Percentiles rank a stretch among this genome's conserved stretches.
Conservation (phyloP, 2,329 filamentous ascomycete genomes). For the Alternaria sp. region DNA sequence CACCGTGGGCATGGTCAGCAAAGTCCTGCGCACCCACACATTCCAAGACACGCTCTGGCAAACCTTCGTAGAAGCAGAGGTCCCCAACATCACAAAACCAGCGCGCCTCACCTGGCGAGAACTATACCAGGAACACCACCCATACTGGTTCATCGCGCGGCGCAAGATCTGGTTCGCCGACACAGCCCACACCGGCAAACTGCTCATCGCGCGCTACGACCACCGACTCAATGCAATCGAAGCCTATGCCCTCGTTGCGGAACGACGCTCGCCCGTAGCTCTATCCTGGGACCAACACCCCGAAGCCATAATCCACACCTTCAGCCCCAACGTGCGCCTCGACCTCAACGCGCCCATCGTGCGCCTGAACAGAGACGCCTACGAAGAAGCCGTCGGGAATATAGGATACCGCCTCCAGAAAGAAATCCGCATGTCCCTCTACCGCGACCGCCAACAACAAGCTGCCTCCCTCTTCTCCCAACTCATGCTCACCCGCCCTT, state of each 20-base stretch:
- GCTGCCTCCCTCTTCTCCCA: conserved; percentile 63
- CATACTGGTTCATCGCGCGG: conserved; percentile 82
- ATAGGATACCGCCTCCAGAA: conserved; percentile 52
- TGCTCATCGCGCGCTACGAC: conserved; percentile 81
- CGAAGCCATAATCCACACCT: conserved; percentile 73
- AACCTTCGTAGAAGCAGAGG: conserved; percentile 69
- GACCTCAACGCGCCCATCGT: conserved; percentile 76
- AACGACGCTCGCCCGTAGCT: conserved; percentile 61
- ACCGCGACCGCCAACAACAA: conserved; percentile 20
- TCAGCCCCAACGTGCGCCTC: conserved; percentile 72
- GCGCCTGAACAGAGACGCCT: conserved; percentile 46
- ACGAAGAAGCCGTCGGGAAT: conserved; percentile 27
- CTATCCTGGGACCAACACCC: conserved; percentile 70
- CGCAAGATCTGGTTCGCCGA: conserved; percentile 89
- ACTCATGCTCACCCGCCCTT: conserved; percentile 68
- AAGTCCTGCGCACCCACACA: conserved; percentile 63
- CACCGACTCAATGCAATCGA: conserved; percentile 76
- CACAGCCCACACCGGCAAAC: conserved; percentile 71
- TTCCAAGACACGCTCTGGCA: conserved; percentile 76
- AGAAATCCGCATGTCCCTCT: conserved; percentile 59
- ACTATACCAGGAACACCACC: conserved; percentile 76
- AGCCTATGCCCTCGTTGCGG: conserved; percentile 76
- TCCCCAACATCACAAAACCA: conserved; percentile 56
- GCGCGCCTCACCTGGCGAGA: conserved; percentile 71
- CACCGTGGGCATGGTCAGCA: conserved; percentile 66